Evolutionary conservation across 371 early-diverging fungal genomes (phyloP), one percentile per base, ranked within the genome.

Genomic region (Mucor plumbeus): DNA sequence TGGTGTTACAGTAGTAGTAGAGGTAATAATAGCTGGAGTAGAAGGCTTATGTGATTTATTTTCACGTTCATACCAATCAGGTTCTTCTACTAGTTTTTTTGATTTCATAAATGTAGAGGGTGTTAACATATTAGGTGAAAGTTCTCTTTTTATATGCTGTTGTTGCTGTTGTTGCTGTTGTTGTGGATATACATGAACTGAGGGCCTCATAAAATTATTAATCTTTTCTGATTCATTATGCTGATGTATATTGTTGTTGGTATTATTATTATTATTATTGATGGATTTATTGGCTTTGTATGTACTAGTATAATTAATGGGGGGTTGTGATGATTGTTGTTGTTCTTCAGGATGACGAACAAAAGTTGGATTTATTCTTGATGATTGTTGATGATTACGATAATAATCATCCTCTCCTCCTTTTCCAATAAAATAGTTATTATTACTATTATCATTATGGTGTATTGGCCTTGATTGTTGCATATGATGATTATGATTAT

Each of bases 11-110:
- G 17, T 44, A 11, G 31, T 33, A 21, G 60, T 34, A 44, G 31
- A 43, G 31, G 41, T 43, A 43, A 33, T 17, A 35, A 48, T 47
- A 35, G 36, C 33, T 19, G 47, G 61, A 31, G 33, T 26, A 60
- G 44, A 5, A n/a, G 50, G 26, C 21, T 21, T 50, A 26, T 50
- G 55, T 55, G 55, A 55, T 55, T 34, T 55, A 13, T 55, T 55
- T 55, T 55, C 35, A 36, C 19, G 44, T 39, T 68, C 69, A 41
- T 63, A 69, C 69, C 69, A 69, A 14, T 63, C 50, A 50, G 50
- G 19, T 10, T 50, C 64, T 10, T 69, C 64, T 13, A 53, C 61
- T 54, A 35, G 44, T 8, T 50, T 19, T 35, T 15, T 31, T 14
- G 55, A 34, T 34, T 33, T 55, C 55, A 34, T 55, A 34, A 55